A percentile compares a stretch with the other conserved stretches of the same genome.
Evolutionary conservation across 495 filamentous ascomycete genomes (phyloP).

Genomic region (Hyaloscypha finlandica): DNA sequence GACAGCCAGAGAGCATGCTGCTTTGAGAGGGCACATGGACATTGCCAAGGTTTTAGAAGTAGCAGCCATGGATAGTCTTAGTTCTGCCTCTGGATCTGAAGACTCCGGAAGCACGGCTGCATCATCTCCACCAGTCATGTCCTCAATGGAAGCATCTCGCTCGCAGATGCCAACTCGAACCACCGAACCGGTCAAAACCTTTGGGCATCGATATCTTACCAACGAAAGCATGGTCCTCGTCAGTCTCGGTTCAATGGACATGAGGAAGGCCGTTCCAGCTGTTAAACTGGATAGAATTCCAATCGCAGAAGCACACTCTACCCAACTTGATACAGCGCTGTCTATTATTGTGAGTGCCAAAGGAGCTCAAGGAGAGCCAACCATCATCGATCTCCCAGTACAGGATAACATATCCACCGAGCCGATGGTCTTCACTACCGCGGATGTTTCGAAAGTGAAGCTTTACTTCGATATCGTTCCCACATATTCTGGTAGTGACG

Average conservation of each 20-base stretch:
- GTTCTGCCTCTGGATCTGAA: slow-evolving; percentile 32
- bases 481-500: slow-evolving; percentile 91
- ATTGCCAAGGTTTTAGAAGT: slow-evolving; percentile 70
- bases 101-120: slow-evolving; percentile 40
- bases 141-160: slow-evolving; percentile 50
- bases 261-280: slow-evolving; percentile 73
- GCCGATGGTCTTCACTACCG: slow-evolving; percentile 83
- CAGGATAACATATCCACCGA: slow-evolving; percentile 93
- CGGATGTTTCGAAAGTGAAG: slow-evolving; percentile 78
- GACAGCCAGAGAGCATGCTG: slow-evolving; percentile 93
- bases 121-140: slow-evolving; percentile 50
- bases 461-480: slow-evolving; percentile 94
- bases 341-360: slow-evolving; percentile 90
- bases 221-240: slow-evolving; percentile 88
- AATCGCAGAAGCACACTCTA: slow-evolving; percentile 81
- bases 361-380: slow-evolving; percentile 82
- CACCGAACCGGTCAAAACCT: slow-evolving; percentile 84
- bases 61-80: slow-evolving; percentile 36
- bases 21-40: slow-evolving; percentile 78
- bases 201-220: slow-evolving; percentile 92
- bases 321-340: slow-evolving; percentile 89
- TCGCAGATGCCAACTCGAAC: slow-evolving; percentile 46
- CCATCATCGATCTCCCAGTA: slow-evolving; percentile 87
- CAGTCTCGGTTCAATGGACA: slow-evolving; percentile 92
- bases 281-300: slow-evolving; percentile 91